phyloP scores from a whole-genome alignment of 1,284 basidiomycete species.

The Inonotus hispidus region DNA sequence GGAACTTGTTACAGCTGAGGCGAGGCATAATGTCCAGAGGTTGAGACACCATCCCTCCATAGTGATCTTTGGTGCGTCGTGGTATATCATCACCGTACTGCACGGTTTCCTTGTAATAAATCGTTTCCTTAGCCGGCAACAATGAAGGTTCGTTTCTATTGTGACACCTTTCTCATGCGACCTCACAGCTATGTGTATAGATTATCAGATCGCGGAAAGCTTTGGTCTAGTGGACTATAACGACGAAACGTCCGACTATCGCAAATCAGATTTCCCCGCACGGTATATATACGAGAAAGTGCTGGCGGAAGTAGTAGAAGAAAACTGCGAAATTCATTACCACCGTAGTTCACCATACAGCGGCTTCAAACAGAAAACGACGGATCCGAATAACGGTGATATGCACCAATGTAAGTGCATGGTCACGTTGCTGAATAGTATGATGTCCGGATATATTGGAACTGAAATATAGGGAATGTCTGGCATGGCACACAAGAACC shows the following conservation, averaged over 20 bases:
- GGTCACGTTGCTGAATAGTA: not conserved
- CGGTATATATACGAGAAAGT: constrained; percentile 83
- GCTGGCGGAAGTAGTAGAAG: constrained; percentile 66
- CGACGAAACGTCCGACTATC: constrained; percentile 77
- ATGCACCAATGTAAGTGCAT: constrained; percentile 70
- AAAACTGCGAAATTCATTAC: constrained; percentile 66
- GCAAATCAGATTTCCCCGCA: constrained; percentile 79
- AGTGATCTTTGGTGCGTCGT: constrained; percentile 68
- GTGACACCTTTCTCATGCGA: not conserved
- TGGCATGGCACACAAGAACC: constrained; percentile 88
- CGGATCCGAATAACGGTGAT: constrained; percentile 76
- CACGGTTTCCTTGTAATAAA: constrained; percentile 10
- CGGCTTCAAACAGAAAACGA: constrained; percentile 67
- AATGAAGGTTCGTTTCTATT: constrained; percentile 59
- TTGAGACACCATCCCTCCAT: constrained; percentile 47
- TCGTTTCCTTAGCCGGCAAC: constrained; percentile 63
- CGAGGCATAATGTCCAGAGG: constrained; percentile 37
- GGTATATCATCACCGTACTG: not conserved
- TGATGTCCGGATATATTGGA: not conserved
- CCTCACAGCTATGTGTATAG: constrained; percentile 29
- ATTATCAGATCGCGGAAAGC: constrained; percentile 80
- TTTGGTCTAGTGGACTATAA: constrained; percentile 74
- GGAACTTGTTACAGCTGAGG: constrained; percentile 36
- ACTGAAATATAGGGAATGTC: constrained; percentile 62
- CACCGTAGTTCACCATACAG: constrained; percentile 85